Conservation (phyloP, 257 asterid genomes). For the Solanum sejunctum region DNA sequence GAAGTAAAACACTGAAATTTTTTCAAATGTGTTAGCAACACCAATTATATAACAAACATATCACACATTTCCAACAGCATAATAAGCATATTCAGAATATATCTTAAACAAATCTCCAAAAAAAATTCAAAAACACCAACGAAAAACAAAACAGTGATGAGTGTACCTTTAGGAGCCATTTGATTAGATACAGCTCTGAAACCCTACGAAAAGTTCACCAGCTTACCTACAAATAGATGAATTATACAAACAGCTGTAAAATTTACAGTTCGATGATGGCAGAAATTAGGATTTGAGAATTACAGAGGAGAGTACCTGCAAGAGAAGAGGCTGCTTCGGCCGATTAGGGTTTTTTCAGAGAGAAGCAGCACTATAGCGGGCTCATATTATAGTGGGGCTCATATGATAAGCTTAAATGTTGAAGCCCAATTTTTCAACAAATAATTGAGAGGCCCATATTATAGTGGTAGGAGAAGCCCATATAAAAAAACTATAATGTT, state of each 20-base stretch:
- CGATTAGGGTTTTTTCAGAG: conserved; percentile 18
- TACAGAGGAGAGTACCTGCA: not conserved
- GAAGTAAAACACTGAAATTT: not conserved
- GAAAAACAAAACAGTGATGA: not conserved
- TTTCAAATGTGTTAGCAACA: not conserved
- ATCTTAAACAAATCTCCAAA: not conserved
- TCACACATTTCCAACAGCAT: not conserved
- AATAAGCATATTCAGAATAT: not conserved
- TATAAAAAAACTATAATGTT: not conserved
- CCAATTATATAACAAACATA: not conserved
- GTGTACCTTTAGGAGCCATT: conserved; percentile 61
- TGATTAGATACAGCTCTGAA: not conserved
- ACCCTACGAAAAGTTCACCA: not conserved
- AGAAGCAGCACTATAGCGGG: not conserved
- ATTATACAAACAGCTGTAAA: not conserved
- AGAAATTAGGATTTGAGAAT: not conserved
- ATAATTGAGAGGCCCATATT: not conserved
- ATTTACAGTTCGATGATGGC: not conserved
- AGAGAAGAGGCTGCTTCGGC: not conserved
- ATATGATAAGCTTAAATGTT: not conserved
- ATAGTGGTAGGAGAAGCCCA: not conserved
- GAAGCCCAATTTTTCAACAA: not conserved
- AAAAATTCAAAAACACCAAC: not conserved
- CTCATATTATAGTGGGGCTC: not conserved
- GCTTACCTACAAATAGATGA: conserved; percentile 13